Evolutionary conservation across 169 alveolate genomes (phyloP), one percentile per base, ranked within the genome.

Genomic region (Cryptosporidium baileyi): DNA sequence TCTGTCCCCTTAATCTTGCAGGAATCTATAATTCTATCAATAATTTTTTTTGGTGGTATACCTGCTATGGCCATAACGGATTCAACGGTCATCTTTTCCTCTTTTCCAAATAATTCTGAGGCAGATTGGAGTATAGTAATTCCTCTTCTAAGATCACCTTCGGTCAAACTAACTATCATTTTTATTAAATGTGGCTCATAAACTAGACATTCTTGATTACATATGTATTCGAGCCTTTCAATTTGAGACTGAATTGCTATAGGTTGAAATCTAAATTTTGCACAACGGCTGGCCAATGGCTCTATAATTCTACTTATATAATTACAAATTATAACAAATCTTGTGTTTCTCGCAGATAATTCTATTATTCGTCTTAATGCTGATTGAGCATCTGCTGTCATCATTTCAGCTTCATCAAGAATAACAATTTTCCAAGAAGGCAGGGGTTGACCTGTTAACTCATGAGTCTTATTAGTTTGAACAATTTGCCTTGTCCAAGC

Each of bases 401-500:
- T 95, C 95, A 97, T 97, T 91, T 98, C 99, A 17, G 99, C 99
- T 90, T 98, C 99, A 90, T 98, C 99, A 49, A 98, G 92, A 38
- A 98, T 96, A 15, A 97, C 95, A 28, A 98, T 92, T 90, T 98
- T 97, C 93, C 96, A 95, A 45, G 96, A 93, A 5, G 97, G 97
- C 90, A 95, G 80, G 1, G 22, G 90, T 93, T 92, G 92, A 32
- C 92, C 92, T 0, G 97, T 94, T 67, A 92, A 93, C 9, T 90
- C 93, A 89, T 89, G 92, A 26, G 91, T 79, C 60, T 89, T 89
- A 38, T 89, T 95, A 90, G 90, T 93, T 89, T 91, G 96, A 67
- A 96, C 96, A 45, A 96, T 94, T 89, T 95, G 95, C 81, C 98
- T 92, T 34, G 99, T 96, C 94, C 96, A 98, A 65, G 97, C 94